phyloP scores from a whole-genome alignment of 2,329 filamentous ascomycete species.

The Ambrosiella xylebori region DNA sequence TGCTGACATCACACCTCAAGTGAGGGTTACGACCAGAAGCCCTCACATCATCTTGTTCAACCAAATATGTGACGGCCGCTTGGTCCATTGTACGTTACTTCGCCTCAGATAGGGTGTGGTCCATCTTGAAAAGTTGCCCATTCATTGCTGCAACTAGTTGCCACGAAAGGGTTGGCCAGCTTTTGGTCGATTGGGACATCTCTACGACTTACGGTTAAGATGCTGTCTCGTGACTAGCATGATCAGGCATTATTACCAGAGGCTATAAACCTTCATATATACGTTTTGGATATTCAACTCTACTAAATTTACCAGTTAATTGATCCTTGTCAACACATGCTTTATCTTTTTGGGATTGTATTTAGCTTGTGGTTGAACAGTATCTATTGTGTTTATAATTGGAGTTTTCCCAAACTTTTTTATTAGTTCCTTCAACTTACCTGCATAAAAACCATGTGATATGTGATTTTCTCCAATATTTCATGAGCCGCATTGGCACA shows the following conservation, averaged over 20 bases:
- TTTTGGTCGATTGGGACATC: not conserved
- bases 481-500: too few relatives aligned
- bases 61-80: not conserved
- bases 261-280: not conserved
- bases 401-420: not conserved
- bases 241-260: not conserved
- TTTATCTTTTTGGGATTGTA: not conserved
- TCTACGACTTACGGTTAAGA: not conserved
- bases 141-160: constrained; percentile 9
- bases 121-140: constrained; percentile 18
- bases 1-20: not conserved
- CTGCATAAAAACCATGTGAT: too few relatives aligned
- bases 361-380: not conserved
- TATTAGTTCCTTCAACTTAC: not conserved
- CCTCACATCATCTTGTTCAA: not conserved
- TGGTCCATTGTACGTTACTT: not conserved
- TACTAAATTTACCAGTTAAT: not conserved
- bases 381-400: not conserved
- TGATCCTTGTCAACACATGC: not conserved
- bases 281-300: not conserved
- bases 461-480: too few relatives aligned
- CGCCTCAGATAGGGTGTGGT: constrained; percentile 11
- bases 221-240: not conserved
- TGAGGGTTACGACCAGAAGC: not conserved
- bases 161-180: constrained; percentile 13